phyloP scores from a whole-genome alignment of 2,329 filamentous ascomycete species.

The Colletotrichum liriopes region DNA sequence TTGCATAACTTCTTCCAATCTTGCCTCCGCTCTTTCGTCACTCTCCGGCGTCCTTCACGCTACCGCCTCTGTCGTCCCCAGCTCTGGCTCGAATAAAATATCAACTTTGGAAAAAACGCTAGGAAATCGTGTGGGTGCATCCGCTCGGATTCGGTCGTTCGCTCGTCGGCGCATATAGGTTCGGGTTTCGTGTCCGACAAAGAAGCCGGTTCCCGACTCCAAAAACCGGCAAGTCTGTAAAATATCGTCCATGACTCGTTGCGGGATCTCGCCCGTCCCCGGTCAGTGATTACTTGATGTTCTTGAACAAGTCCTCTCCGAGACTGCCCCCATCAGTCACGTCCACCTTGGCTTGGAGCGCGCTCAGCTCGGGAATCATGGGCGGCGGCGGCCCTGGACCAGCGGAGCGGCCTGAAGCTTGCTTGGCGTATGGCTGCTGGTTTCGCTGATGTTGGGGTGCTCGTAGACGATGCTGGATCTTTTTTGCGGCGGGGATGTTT shows the following conservation, averaged over 20 bases:
- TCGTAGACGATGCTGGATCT: constrained; percentile 62
- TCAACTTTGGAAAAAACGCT: constrained; percentile 45
- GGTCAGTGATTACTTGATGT: constrained; percentile 64
- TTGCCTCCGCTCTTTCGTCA: constrained; percentile 29
- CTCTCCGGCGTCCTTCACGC: constrained; percentile 8
- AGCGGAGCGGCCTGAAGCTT: constrained; percentile 44
- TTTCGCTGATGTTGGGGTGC: constrained; percentile 48
- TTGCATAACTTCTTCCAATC: constrained; percentile 50
- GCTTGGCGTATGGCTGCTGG: constrained; percentile 47
- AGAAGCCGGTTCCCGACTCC: constrained; percentile 35
- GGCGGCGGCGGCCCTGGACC: constrained; percentile 66
- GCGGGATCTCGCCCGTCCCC: neutral
- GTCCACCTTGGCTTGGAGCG: constrained; percentile 66
- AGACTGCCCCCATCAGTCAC: constrained; percentile 61
- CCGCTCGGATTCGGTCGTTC: constrained; percentile 45
- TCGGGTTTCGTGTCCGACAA: constrained; percentile 29
- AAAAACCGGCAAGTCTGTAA: constrained; percentile 30
- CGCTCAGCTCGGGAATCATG: constrained; percentile 72
- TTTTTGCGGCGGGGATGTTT: constrained; percentile 53
- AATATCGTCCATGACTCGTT: constrained; percentile 6
- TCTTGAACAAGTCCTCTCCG: constrained; percentile 71
- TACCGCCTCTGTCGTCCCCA: constrained; percentile 43
- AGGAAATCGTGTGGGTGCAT: constrained; percentile 44
- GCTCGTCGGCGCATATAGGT: constrained; percentile 43
- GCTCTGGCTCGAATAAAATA: constrained; percentile 45